Evolutionary conservation across 148 eudicot genomes (phyloP).

Genomic region (Vaccinium macrocarpon): DNA sequence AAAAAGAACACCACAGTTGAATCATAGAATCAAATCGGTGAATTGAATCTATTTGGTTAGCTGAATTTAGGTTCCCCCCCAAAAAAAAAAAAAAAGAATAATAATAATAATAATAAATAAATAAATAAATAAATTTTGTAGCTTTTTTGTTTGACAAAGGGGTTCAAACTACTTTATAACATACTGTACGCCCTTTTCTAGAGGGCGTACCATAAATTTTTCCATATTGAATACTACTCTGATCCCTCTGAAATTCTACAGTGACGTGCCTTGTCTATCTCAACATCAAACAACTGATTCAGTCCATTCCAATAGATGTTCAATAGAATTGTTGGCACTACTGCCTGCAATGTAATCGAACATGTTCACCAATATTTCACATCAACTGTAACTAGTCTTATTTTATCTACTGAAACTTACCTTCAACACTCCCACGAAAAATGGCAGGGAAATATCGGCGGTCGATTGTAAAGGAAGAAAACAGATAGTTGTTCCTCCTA

Average conservation of each 20-base stretch:
- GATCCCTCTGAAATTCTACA: neutral
- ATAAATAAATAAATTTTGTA: too few species aligned
- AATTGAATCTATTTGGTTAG: too few species aligned
- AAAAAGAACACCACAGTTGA: neutral
- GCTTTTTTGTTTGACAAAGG: too few species aligned
- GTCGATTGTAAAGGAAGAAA: slow-evolving; percentile 40
- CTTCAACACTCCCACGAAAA: slow-evolving; percentile 36
- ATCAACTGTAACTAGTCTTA: neutral
- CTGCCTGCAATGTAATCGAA: slow-evolving; percentile 9
- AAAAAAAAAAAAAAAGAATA: too few species aligned
- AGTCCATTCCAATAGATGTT: slow-evolving; percentile 26
- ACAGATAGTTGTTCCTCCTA: slow-evolving; percentile 41
- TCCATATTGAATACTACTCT: neutral
- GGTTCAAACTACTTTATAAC: too few species aligned
- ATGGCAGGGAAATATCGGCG: slow-evolving; percentile 32
- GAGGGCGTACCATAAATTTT: too few species aligned
- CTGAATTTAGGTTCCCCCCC: too few species aligned
- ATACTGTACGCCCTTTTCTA: too few species aligned
- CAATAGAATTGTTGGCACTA: slow-evolving; percentile 21
- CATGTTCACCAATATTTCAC: neutral
- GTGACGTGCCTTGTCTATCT: slow-evolving; percentile 47
- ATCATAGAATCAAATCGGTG: too few species aligned
- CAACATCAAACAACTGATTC: slow-evolving; percentile 20
- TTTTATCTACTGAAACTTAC: slow-evolving; percentile 9
- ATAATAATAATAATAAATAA: too few species aligned